Base-by-base conservation (phyloP, 331 rosid genomes). In the Quercus lobata region DNA sequence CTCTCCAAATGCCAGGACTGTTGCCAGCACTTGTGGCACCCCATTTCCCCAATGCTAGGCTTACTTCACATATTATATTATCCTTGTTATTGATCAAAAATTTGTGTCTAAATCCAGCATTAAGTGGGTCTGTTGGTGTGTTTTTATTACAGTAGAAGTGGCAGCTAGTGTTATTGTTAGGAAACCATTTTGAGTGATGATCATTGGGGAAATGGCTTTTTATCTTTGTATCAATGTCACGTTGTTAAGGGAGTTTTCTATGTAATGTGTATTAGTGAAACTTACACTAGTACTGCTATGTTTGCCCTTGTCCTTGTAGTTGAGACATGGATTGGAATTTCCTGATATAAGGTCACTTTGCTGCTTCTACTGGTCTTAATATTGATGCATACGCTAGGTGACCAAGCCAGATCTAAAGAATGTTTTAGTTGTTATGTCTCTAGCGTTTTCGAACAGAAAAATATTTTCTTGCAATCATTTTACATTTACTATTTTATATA, bases 1-100 rank as follows among this genome's bases (percentile, higher is more conserved):
- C 83, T 90, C 93, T 79, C 93, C 93, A 25, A 92, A 89, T 83
- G 95, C 93, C 35, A 87, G 82, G 78, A 88, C 80, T 78, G 96
- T 92, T 52, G 86, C 89, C 57, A 46, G 25, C 66, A 44, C 81
- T 27, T 92, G 97, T 81, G 89, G 89, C 44, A 83, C 88, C 30
- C 94, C 91, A 29, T 86, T 83, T 73, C 93, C 93, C 29, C 72
- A 72, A 74, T 91, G 94, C 84, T 88, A 88, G 72, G 52, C 7
- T 14, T 41, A 41, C 12, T 9, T 32, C 54, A 11, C 22, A 19
- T 16, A 34, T 18, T 15, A 41, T 49, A 32, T 2, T 57, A 21
- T 63, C 32, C 32, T 18, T 25, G 27, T 76, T 29, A 57, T 71
- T 10, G 35, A 32, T 56, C 32, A 37, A 57, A 22, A 62, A 25